Percentiles rank a stretch among this genome's conserved stretches.
Evolutionary conservation across 805 yeast genomes (phyloP).

Genomic region (Blastobotrys parvus): DNA sequence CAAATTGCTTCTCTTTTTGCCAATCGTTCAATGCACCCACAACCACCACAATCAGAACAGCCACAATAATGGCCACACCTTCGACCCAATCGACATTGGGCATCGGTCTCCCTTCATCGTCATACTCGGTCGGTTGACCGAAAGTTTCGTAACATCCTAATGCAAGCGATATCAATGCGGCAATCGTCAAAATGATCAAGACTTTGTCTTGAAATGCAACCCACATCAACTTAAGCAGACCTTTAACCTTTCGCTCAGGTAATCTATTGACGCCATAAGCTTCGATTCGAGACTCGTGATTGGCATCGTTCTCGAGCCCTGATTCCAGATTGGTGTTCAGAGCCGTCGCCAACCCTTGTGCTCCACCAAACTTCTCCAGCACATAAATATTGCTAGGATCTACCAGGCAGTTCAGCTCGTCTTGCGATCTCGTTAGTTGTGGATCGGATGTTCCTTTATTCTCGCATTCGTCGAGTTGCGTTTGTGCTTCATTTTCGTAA

Average conservation of each 20-base stretch:
- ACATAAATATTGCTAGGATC: conserved; percentile 33
- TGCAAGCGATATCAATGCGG: conserved; percentile 84
- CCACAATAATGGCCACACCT: conserved; percentile 94
- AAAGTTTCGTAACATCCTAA: conserved; percentile 88
- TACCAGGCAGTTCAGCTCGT: conserved; percentile 21
- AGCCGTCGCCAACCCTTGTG: conserved; percentile 22
- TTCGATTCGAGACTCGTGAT: conserved; percentile 14
- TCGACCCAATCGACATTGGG: conserved; percentile 98
- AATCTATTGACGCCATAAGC: conserved; percentile 61
- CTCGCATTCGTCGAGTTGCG: background rate
- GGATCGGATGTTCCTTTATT: background rate
- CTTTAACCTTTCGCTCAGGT: conserved; percentile 64
- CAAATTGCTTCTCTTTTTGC: conserved; percentile 92
- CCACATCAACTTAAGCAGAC: conserved; percentile 59
- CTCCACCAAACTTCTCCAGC: conserved; percentile 32
- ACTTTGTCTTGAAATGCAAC: conserved; percentile 90
- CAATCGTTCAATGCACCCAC: conserved; percentile 96
- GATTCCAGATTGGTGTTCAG: conserved; percentile 25
- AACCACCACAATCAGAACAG: conserved; percentile 79
- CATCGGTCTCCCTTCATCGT: conserved; percentile 63
- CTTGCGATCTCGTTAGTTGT: conserved; percentile 10
- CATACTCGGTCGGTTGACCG: conserved; percentile 71
- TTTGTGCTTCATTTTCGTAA: background rate
- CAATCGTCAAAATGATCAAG: conserved; percentile 69
- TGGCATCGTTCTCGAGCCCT: conserved; percentile 21